A percentile compares a stretch with the other conserved stretches of the same genome.
Conservation (phyloP, 1,139 yeast species). For the Suhomyces wounanorum region DNA sequence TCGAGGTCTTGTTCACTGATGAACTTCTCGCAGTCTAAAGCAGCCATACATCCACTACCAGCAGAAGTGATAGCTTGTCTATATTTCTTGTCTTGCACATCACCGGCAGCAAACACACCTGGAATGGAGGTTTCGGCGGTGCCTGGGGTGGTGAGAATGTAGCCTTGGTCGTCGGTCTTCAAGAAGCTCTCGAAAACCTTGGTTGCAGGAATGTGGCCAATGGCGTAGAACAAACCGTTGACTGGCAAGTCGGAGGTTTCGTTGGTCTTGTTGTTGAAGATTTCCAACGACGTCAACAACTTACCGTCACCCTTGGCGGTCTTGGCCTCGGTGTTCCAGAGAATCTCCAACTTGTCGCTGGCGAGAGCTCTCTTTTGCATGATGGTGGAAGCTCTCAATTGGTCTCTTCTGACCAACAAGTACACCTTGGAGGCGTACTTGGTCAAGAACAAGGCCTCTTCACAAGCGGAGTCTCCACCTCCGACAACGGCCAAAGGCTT, state of each 20-base stretch:
- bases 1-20: slow-evolving; percentile 63
- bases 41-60: slow-evolving; percentile 99
- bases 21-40: slow-evolving; percentile 87
- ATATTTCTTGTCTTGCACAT: slow-evolving; percentile 93
- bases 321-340: slow-evolving; percentile 81
- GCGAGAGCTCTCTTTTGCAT: slow-evolving; percentile 90
- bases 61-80: slow-evolving; percentile 99
- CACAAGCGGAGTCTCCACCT: slow-evolving; percentile 99
- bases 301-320: slow-evolving; percentile 95
- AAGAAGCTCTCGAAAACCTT: slow-evolving; percentile 73
- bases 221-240: slow-evolving; percentile 94
- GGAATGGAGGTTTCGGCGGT: slow-evolving; percentile 81
- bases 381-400: slow-evolving; percentile 88
- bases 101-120: slow-evolving; percentile 99
- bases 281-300: slow-evolving; percentile 57
- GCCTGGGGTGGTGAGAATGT: slow-evolving; percentile 87
- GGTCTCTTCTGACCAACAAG: slow-evolving; percentile 90
- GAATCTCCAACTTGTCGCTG: slow-evolving; percentile 86
- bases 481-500: slow-evolving; percentile 97
- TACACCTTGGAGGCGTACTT: slow-evolving; percentile 96
- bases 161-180: slow-evolving; percentile 84
- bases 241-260: slow-evolving; percentile 70
- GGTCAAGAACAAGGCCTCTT: slow-evolving; percentile 94
- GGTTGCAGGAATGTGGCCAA: slow-evolving; percentile 97
- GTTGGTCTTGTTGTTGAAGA: slow-evolving; percentile 73